Evolutionary conservation across 163 green algal species (phyloP).

Genomic region (Chloromonas sp.): DNA sequence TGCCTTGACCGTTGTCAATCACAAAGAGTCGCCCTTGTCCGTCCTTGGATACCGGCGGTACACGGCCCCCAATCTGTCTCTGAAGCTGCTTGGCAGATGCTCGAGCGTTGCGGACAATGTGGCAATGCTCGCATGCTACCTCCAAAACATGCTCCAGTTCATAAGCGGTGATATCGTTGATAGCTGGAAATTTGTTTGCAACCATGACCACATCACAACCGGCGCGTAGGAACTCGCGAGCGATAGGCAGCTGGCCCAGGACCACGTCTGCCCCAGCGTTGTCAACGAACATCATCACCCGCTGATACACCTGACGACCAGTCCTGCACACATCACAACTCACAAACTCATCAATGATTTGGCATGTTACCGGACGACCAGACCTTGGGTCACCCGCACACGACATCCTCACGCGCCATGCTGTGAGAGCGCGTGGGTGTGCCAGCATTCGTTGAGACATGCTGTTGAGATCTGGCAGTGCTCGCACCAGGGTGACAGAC

Average conservation of each 20-base stretch:
- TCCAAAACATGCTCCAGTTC: constrained; percentile 48
- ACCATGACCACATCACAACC: constrained; percentile 72
- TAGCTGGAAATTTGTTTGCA: constrained; percentile 70
- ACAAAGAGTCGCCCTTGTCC: constrained; percentile 54
- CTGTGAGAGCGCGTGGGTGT: no score
- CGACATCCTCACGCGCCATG: no score
- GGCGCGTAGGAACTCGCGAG: constrained; percentile 10
- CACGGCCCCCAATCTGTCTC: neutral
- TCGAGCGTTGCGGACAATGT: neutral
- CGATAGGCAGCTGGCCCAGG: constrained; percentile 78
- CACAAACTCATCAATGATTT: no score
- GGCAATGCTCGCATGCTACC: constrained; percentile 15
- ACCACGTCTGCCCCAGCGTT: constrained; percentile 82
- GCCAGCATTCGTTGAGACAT: no score
- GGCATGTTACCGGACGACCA: no score
- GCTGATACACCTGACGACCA: constrained; percentile 47
- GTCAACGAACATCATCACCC: constrained; percentile 94
- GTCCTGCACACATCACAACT: neutral
- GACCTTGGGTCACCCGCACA: no score
- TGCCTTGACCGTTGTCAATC: constrained; percentile 67
- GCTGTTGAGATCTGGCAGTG: no score
- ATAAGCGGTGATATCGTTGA: constrained; percentile 81
- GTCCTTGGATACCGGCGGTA: neutral
- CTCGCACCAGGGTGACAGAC: neutral
- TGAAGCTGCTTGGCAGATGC: neutral